phyloP scores from a whole-genome alignment of 805 yeast genomes.

The Pichia ethanolica region DNA sequence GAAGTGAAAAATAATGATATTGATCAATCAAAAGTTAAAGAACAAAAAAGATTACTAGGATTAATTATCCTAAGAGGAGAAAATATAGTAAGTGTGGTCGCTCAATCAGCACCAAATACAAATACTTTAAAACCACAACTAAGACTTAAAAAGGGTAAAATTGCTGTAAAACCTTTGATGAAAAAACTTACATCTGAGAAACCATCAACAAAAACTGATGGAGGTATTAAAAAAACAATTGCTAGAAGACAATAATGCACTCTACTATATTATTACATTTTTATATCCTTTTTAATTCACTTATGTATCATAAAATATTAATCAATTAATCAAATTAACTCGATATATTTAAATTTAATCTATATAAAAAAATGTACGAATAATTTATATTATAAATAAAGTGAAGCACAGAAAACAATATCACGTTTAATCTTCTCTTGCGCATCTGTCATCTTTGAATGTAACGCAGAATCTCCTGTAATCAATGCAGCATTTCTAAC shows the following conservation, averaged over 20 bases:
- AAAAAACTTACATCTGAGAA: conserved; percentile 18
- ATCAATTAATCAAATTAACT: not conserved
- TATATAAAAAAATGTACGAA: not conserved
- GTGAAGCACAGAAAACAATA: conserved; percentile 93
- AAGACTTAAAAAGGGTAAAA: conserved; percentile 27
- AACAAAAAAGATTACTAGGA: conserved; percentile 73
- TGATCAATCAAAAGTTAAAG: conserved; percentile 36
- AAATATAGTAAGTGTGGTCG: conserved; percentile 62
- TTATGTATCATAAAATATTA: too few relatives aligned
- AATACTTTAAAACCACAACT: conserved; percentile 24
- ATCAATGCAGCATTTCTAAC: conserved; percentile 90
- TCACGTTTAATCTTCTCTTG: conserved; percentile 95
- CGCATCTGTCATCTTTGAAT: conserved; percentile 82
- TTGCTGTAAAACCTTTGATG: conserved; percentile 25
- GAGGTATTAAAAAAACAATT: conserved; percentile 10
- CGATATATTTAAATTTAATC: too few relatives aligned
- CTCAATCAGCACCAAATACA: conserved; percentile 55
- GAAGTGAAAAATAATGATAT: conserved; percentile 10
- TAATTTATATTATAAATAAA: conserved; percentile 50
- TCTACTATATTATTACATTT: too few relatives aligned
- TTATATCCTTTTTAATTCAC: too few relatives aligned
- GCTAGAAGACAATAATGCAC: too few relatives aligned
- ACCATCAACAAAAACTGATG: not conserved
- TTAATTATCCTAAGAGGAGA: conserved; percentile 84
- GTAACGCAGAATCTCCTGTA: conserved; percentile 87